phyloP scores from a whole-genome alignment of 2,329 filamentous ascomycete genomes.

The Teratosphaeria gauchensis region DNA sequence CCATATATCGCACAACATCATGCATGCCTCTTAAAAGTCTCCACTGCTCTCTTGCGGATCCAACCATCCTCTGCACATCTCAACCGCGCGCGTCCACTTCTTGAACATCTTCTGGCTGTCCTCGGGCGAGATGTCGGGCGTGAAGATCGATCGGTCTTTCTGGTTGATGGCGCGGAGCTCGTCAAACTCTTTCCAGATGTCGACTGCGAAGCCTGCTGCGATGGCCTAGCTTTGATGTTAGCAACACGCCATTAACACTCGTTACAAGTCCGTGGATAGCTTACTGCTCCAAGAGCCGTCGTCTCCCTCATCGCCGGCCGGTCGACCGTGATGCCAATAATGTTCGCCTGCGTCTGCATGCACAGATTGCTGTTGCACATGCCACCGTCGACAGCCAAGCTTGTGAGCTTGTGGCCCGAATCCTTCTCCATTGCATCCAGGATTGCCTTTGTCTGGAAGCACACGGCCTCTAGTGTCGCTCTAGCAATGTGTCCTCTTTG shows the following conservation, averaged over 20 bases:
- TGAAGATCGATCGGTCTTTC: slow-evolving; percentile 59
- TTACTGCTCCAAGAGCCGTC: slow-evolving; percentile 64
- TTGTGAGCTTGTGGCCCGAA: slow-evolving; percentile 62
- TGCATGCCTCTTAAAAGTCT: slow-evolving; percentile 3
- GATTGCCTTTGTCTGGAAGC: slow-evolving; percentile 87
- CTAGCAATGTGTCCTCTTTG: slow-evolving; percentile 77
- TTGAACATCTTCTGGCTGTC: slow-evolving; percentile 54
- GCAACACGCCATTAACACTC: neutral
- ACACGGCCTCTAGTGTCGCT: slow-evolving; percentile 81
- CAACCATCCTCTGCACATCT: slow-evolving; percentile 69
- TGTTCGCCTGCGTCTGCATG: slow-evolving; percentile 86
- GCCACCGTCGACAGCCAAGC: slow-evolving; percentile 76
- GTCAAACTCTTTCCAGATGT: slow-evolving; percentile 65
- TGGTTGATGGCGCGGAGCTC: slow-evolving; percentile 67
- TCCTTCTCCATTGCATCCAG: slow-evolving; percentile 85
- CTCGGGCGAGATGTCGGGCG: slow-evolving; percentile 51
- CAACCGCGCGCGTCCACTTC: slow-evolving; percentile 63
- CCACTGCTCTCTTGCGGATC: slow-evolving; percentile 25
- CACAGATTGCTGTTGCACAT: slow-evolving; percentile 81
- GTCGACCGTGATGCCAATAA: slow-evolving; percentile 74
- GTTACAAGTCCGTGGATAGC: neutral
- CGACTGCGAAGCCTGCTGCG: slow-evolving; percentile 74
- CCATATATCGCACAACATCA: neutral
- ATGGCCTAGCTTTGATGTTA: slow-evolving; percentile 45
- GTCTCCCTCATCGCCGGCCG: slow-evolving; percentile 84